These are phyloP conservation scores for Thraustotheca clavata DNA, from an alignment of 352 stramenopile species.

Conservation along the genomic window DNA sequence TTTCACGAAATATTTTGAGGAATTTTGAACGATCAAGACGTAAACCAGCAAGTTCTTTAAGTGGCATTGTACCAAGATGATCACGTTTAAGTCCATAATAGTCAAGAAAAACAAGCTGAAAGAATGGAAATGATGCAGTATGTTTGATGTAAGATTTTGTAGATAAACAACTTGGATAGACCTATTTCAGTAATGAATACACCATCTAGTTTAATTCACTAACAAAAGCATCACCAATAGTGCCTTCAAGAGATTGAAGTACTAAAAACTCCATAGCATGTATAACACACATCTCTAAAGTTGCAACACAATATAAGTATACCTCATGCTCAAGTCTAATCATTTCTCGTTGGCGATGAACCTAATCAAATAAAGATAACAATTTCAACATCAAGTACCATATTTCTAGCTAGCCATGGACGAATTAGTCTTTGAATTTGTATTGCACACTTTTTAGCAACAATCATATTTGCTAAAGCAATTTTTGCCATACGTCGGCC, in stretches of 20 bases:
- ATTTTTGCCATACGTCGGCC: neutral
- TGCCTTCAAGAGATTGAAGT: slow-evolving; percentile 12
- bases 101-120: slow-evolving; percentile 17
- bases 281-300: neutral
- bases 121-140: slow-evolving; percentile 17
- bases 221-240: slow-evolving; percentile 15
- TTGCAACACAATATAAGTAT: neutral
- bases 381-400: slow-evolving; percentile 1
- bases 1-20: slow-evolving; percentile 18
- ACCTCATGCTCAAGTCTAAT: neutral
- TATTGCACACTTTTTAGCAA: neutral
- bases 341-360: slow-evolving; percentile 9
- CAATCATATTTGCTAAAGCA: neutral
- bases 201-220: neutral
- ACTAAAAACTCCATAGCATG: slow-evolving; percentile 6
- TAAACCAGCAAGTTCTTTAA: slow-evolving; percentile 1
- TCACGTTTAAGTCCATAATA: slow-evolving; percentile 20
- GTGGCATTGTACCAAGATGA: neutral
- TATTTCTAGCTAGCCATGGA: neutral
- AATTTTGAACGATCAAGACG: slow-evolving; percentile 18
- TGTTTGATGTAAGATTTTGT: neutral
- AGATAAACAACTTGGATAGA: neutral
- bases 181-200: neutral
- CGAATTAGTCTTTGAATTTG: slow-evolving; percentile 3
- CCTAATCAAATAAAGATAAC: neutral